phyloP scores from a whole-genome alignment of 2,329 filamentous ascomycete genomes.

The Curvularia sp. region DNA sequence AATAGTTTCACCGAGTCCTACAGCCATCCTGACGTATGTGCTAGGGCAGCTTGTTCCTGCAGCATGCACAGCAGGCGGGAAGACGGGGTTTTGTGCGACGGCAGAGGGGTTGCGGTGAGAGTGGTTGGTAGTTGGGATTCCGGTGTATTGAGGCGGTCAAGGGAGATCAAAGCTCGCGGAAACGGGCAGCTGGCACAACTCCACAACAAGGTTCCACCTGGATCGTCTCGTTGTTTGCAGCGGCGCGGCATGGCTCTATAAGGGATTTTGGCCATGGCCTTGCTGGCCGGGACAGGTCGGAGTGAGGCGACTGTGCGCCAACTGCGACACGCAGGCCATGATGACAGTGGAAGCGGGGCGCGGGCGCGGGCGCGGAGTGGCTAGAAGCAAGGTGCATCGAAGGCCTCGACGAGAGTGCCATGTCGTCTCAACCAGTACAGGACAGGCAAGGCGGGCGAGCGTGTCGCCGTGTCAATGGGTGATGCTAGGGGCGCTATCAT shows the following conservation, averaged over 20 bases:
- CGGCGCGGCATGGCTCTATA: constrained; percentile 15
- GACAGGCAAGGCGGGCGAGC: constrained; percentile 30
- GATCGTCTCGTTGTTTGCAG: constrained; percentile 20
- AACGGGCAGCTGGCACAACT: constrained; percentile 32
- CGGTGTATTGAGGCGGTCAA: constrained; percentile 39
- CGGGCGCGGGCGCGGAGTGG: constrained; percentile 23
- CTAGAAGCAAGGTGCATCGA: constrained; percentile 23
- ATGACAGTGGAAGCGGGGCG: constrained; percentile 30
- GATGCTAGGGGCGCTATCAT: constrained; percentile 23
- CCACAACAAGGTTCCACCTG: constrained; percentile 36
- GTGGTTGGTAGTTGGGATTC: constrained; percentile 28
- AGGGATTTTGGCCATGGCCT: constrained; percentile 8
- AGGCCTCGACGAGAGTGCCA: constrained; percentile 38
- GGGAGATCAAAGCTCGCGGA: constrained; percentile 40
- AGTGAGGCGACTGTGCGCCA: constrained; percentile 39
- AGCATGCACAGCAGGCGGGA: constrained; percentile 32
- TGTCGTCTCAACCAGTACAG: constrained; percentile 29
- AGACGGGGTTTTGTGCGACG: constrained; percentile 33
- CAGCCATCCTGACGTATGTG: constrained; percentile 38
- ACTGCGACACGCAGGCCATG: constrained; percentile 25
- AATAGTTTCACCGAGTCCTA: constrained; percentile 74
- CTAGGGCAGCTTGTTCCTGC: constrained; percentile 24
- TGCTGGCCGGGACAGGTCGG: constrained; percentile 21
- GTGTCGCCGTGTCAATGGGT: constrained; percentile 45
- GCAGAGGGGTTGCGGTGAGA: constrained; percentile 19